These are phyloP conservation scores for Suhomyces kilbournensis DNA, from an alignment of 805 yeast genomes.

Conservation along the genomic window DNA sequence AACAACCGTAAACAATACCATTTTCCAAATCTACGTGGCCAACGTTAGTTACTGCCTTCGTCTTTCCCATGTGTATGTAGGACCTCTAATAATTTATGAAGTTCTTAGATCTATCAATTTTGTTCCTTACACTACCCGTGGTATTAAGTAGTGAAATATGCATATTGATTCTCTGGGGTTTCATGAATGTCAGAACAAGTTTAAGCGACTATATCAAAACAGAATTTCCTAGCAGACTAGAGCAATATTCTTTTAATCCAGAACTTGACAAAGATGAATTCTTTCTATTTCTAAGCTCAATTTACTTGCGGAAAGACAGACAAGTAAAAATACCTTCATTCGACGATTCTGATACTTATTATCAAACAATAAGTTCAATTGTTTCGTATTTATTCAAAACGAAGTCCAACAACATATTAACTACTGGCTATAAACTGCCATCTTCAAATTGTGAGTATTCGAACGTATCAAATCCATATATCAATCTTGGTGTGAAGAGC, in stretches of 20 bases:
- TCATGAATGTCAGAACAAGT: background rate
- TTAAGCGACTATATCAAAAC: background rate
- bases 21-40: conserved; percentile 43
- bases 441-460: conserved; percentile 11
- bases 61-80: background rate
- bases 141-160: background rate
- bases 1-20: conserved; percentile 43
- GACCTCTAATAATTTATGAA: background rate
- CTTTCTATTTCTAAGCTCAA: conserved; percentile 3
- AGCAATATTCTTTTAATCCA: background rate
- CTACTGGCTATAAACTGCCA: conserved; percentile 43
- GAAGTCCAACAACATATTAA: conserved; percentile 35
- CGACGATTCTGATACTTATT: background rate
- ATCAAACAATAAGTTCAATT: conserved; percentile 34
- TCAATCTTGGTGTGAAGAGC: conserved; percentile 30
- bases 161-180: background rate
- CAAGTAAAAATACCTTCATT: background rate
- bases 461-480: conserved; percentile 23
- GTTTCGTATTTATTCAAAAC: conserved; percentile 27
- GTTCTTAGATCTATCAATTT: background rate
- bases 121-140: background rate
- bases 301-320: background rate
- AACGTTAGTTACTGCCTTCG: background rate
- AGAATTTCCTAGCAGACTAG: background rate
- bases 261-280: background rate